Percentiles rank a stretch among this genome's conserved stretches.
Evolutionary conservation across 805 yeast species (phyloP).

Genomic region (Cyberlindnera mycetangii): DNA sequence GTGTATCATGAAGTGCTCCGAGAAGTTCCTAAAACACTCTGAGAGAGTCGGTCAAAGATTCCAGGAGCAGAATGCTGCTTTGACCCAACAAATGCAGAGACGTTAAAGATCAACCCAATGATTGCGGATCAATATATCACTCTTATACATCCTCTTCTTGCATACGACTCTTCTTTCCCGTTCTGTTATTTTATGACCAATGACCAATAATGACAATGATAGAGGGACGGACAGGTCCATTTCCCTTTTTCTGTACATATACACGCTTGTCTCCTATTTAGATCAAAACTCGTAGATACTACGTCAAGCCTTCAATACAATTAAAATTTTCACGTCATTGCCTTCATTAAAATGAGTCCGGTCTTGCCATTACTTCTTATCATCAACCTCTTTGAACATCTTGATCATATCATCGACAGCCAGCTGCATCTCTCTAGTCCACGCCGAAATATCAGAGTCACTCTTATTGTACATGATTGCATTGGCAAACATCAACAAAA

Average conservation of each 20-base stretch:
- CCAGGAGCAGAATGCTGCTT: conserved; percentile 91
- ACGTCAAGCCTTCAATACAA: no score
- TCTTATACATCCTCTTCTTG: neutral
- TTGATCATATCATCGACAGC: conserved; percentile 57
- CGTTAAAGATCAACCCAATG: conserved; percentile 22
- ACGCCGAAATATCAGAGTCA: conserved; percentile 55
- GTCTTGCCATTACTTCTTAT: neutral
- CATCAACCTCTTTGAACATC: conserved; percentile 56
- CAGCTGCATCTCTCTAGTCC: conserved; percentile 68
- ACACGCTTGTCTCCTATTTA: conserved; percentile 3
- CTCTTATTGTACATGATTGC: conserved; percentile 78
- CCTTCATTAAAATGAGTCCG: neutral
- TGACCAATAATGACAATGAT: conserved; percentile 8
- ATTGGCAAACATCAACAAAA: conserved; percentile 77
- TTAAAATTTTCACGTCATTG: no score
- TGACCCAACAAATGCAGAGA: conserved; percentile 65
- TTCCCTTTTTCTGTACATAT: conserved; percentile 2
- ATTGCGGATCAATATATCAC: no score
- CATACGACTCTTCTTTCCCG: neutral
- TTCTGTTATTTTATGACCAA: conserved; percentile 4
- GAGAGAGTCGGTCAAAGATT: conserved; percentile 98
- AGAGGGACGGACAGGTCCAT: conserved; percentile 9
- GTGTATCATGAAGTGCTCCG: conserved; percentile 90
- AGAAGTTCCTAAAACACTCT: conserved; percentile 95
- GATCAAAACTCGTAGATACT: no score